Base-by-base conservation (phyloP, 768 basidiomycete genomes). In the Collybiopsis luxurians region DNA sequence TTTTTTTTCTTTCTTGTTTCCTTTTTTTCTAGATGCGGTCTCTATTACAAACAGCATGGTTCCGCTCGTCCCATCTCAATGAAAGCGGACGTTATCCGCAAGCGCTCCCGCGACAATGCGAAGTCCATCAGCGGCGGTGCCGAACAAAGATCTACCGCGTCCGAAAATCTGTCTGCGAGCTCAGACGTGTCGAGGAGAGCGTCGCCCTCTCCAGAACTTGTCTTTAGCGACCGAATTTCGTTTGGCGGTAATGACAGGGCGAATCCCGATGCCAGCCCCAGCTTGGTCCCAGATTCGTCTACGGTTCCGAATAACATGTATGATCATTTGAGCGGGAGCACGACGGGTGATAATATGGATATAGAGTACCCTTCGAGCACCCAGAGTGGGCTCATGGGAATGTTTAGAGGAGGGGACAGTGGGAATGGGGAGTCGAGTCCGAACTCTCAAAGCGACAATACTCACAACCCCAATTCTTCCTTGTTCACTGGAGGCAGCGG, bases 41-140 rank as follows among this genome's bases (percentile, higher is more conserved):
- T 92, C 6, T 92, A 92, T 65, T 90, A 90, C 73, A 93, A 93
- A 69, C 75, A 92, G 2, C 90, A 93, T 68, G 91, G 92, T 17
- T 86, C 90, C 19, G 85, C 88, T 1, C 85, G 92, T 23, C 92
- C 92, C 1, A 90, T 92, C 59, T 90, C 89, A 9, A 93, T 94
- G 91, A 93, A 93, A 68, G 91, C 90, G 3, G 92, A 94, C 60
- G 85, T 92, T 36, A 91, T 94, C 61, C 88, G 91, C 59, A 93
- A 93, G 67, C 85, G 92, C 39, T 90, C 91, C 2, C 78, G 91
- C 1, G 90, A 92, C 61, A 90, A 92, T 58, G 31, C 31, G 5
- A 34, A 34, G 6, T 34, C 31, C 31, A 34, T 13, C 13, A 34
- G 31, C 31, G n/a, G n/a, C n/a, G 31, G 31, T 34, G 31, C 31